Base-by-base conservation (phyloP, 495 filamentous ascomycete genomes). In the Cryomyces minteri region DNA sequence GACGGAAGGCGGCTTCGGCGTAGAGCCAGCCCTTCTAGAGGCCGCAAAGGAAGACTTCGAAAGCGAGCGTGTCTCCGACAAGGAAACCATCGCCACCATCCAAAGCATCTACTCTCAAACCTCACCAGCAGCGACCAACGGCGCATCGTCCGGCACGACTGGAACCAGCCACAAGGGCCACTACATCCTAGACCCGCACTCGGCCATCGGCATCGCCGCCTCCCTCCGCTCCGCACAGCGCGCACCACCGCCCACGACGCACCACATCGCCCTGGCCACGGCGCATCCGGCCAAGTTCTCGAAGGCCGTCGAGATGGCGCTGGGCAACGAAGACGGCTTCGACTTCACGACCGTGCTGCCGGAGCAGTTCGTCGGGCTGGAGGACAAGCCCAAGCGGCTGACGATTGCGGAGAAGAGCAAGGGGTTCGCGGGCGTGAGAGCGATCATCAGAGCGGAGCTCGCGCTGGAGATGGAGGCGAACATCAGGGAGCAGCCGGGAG, bases 281-380 rank as follows among this genome's bases (percentile, higher is more conserved):
- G 88, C 88, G 6, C 88, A 95, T 64, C 88, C 88, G 4, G 88
- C 88, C 37, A 96, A 96, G 62, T 95, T 95, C 57, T 74, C 76
- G 7, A 69, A 72, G 40, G 86, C 82, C 0, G 87, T 96, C 4
- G 72, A 80, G 46, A 52, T 76, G 33, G 86, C 87, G 1, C 62
- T 95, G 61, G 69, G 72, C 28, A 72, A 68, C 18, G 68, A 80
- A 59, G 51, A 64, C 5, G 72, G 68, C 0, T 95, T 86, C 51
- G 67, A 69, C 41, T 94, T 92, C 56, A 65, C 77, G 38, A 64
- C 75, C 38, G 79, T 94, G 4, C 67, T 92, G 42, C 88, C 88
- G 5, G 57, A 72, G 44, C 82, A 94, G 61, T 82, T 94, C 53
- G 64, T 73, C 25, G 86, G 77, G 5, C 58, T 95, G 32, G 73